Percentiles rank a stretch among this genome's conserved stretches.
Conservation (phyloP, 768 basidiomycete genomes). For the Chalciporus sphaerocephalus region DNA sequence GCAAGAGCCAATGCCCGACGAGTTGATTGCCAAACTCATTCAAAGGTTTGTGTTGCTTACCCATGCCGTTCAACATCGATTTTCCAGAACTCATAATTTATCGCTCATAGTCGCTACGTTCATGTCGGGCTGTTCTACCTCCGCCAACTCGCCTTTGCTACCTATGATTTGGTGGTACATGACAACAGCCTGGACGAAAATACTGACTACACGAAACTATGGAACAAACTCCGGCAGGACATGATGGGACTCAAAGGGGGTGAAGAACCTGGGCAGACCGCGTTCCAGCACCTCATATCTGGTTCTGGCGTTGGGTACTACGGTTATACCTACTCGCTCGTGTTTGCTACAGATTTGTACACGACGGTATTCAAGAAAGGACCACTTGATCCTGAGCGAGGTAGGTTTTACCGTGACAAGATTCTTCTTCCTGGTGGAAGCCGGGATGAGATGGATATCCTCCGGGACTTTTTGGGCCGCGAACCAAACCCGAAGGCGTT, state of each 20-base stretch:
- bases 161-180: constrained; percentile 15
- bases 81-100: background rate
- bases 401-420: constrained; percentile 64
- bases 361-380: constrained; percentile 71
- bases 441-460: constrained; percentile 67
- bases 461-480: constrained; percentile 78
- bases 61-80: background rate
- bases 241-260: constrained; percentile 63
- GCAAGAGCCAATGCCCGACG: constrained; percentile 61
- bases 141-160: constrained; percentile 66
- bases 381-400: constrained; percentile 63
- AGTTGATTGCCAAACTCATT: constrained; percentile 69
- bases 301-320: constrained; percentile 70
- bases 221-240: constrained; percentile 65
- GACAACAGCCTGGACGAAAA: constrained; percentile 37
- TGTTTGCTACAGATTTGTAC: constrained; percentile 56
- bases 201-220: constrained; percentile 67
- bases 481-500: constrained; percentile 74
- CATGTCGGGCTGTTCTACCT: constrained; percentile 72
- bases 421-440: constrained; percentile 70
- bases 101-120: constrained; percentile 55
- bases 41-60: constrained; percentile 47
- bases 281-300: constrained; percentile 70
- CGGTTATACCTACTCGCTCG: constrained; percentile 72
- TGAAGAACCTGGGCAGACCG: constrained; percentile 62